phyloP scores from a whole-genome alignment of 116 monocot species.

The Papilionanthe hybrid region DNA sequence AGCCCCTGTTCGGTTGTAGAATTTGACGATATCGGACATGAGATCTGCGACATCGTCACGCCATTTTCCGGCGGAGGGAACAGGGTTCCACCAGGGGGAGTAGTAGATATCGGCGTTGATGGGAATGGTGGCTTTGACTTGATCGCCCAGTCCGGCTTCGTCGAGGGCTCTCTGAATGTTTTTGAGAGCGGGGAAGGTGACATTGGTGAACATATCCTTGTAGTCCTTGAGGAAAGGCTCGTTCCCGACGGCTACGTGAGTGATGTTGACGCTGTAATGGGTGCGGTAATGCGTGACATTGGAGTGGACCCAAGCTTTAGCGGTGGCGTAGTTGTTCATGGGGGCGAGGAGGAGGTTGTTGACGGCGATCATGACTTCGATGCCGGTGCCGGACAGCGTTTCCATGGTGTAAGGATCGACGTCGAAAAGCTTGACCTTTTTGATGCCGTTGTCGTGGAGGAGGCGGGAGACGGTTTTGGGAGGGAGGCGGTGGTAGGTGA shows the following conservation, averaged over 20 bases:
- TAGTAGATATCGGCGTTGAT: constrained; percentile 79
- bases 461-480: constrained; percentile 50
- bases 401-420: constrained; percentile 33
- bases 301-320: constrained; percentile 55
- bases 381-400: constrained; percentile 44
- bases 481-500: constrained; percentile 37
- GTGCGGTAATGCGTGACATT: constrained; percentile 44
- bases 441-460: constrained; percentile 57
- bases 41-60: constrained; percentile 51
- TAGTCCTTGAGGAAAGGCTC: constrained; percentile 71
- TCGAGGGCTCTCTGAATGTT: constrained; percentile 68
- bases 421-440: constrained; percentile 75
- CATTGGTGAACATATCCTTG: constrained; percentile 46
- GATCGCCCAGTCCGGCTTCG: constrained; percentile 44
- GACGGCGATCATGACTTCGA: constrained; percentile 73
- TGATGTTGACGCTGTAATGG: constrained; percentile 33
- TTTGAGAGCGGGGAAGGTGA: constrained; percentile 55
- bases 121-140: constrained; percentile 62
- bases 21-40: constrained; percentile 41
- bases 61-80: constrained; percentile 69
- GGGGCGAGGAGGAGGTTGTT: constrained; percentile 34
- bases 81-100: constrained; percentile 49
- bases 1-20: constrained; percentile 22
- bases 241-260: constrained; percentile 59
- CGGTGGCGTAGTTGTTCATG: constrained; percentile 29